Conservation (phyloP, 768 basidiomycete species). For the Chiua virens region DNA sequence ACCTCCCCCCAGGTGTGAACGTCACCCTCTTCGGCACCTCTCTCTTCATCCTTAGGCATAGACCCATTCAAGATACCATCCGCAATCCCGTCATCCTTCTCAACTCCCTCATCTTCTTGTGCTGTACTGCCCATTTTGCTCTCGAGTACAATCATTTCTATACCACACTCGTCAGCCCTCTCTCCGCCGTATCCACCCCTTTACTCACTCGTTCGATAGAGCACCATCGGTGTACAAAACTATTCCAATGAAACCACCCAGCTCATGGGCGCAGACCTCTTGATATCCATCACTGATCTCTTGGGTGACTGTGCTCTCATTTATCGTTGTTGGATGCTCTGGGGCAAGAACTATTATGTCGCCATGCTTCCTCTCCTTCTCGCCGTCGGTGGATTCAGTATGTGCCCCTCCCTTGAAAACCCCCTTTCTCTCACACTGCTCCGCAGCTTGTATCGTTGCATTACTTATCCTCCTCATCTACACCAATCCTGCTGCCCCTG, state of each 20-base stretch:
- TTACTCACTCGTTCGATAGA: conserved; percentile 14
- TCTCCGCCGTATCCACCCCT: not conserved
- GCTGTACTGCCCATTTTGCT: conserved; percentile 32
- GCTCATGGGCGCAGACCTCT: conserved; percentile 35
- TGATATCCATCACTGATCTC: conserved; percentile 38
- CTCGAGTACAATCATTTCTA: conserved; percentile 39
- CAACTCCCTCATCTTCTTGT: conserved; percentile 32
- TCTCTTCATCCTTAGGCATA: conserved; percentile 21
- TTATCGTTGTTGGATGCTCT: conserved; percentile 45
- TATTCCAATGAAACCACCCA: conserved; percentile 32
- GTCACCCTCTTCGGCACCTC: conserved; percentile 31
- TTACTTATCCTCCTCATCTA: conserved; percentile 29
- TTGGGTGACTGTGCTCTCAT: conserved; percentile 36
- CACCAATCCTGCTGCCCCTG: conserved; percentile 29
- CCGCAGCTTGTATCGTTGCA: conserved; percentile 31
- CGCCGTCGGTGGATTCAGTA: conserved; percentile 36
- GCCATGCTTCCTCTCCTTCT: conserved; percentile 35
- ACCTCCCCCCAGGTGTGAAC: conserved; percentile 12
- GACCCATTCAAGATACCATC: conserved; percentile 8
- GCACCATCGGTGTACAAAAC: conserved; percentile 22
- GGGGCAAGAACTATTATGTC: conserved; percentile 35
- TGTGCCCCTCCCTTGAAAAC: conserved; percentile 1
- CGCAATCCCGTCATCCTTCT: conserved; percentile 28
- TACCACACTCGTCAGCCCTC: conserved; percentile 30
- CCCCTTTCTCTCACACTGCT: not conserved